Evolutionary conservation across 345 rosid genomes (phyloP), one percentile per base, ranked within the genome.

Genomic region (Draba incana): DNA sequence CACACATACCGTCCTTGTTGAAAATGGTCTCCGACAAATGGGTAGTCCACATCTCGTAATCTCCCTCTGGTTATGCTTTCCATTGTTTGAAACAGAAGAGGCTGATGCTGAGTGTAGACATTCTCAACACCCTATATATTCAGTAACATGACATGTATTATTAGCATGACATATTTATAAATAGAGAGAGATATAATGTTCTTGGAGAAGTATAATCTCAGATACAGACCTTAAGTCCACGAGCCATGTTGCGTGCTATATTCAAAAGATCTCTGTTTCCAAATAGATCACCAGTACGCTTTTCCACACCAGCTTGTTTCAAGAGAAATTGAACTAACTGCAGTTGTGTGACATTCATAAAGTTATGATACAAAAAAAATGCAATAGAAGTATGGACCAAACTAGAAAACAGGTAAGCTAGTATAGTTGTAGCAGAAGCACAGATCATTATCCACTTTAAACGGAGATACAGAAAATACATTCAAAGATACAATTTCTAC

Each of bases 211-310:
- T 55, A n/a, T 48, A 20, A 67, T 66, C 12, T 70, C 58, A 62
- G 11, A 14, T 48, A 59, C 81, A 39, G 56, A 94, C 99, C 99
- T 94, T 91, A 64, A 94, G 83, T 20, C 98, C 99, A 80, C 99
- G 98, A 69, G 99, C 99, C 98, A 94, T 92, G 83, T 94, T 94
- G 43, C 97, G 95, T 52, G 99, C 99, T 80, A 94, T 94, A 77
- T 88, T 94, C 51, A 94, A 69, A 69, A 94, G 69, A 88, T 94
- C 99, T 50, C 97, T 90, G 53, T 89, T 92, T 74, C 99, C 98
- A 71, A 77, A 94, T 24, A 92, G 92, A 85, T 94, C 99, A 43
- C 98, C 97, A 13, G 89, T 92, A 69, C 97, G 87, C 75, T 85
- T 94, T 57, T 94, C 97, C 25, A 85, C 86, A 30, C 98, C 98